Conservation (phyloP, 352 stramenopile genomes). For the Globisporangium abappressorium region DNA sequence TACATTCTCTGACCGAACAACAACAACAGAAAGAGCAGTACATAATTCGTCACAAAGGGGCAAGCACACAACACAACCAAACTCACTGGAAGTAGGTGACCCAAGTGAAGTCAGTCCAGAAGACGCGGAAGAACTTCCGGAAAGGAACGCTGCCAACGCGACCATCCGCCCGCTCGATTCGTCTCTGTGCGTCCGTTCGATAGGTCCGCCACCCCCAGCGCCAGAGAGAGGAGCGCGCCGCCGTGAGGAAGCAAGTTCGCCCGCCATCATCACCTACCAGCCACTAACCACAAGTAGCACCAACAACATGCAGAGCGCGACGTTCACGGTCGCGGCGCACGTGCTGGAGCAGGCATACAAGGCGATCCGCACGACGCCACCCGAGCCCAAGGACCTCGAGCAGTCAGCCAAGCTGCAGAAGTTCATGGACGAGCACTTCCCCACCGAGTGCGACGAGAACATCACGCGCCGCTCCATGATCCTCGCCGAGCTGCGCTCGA, state of each 20-base stretch:
- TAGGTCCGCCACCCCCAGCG: not conserved
- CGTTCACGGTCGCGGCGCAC: slow-evolving; percentile 65
- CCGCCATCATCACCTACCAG: not conserved
- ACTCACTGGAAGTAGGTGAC: not conserved
- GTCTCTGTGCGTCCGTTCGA: not conserved
- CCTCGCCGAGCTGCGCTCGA: slow-evolving; percentile 77
- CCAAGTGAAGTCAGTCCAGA: slow-evolving; percentile 5
- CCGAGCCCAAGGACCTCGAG: slow-evolving; percentile 80
- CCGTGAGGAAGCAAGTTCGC: slow-evolving; percentile 5
- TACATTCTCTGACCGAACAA: not conserved
- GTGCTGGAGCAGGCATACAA: slow-evolving; percentile 88
- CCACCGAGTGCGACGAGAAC: slow-evolving; percentile 73
- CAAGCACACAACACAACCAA: not conserved
- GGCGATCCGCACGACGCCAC: slow-evolving; percentile 82
- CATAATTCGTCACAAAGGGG: not conserved
- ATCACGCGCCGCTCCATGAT: slow-evolving; percentile 86
- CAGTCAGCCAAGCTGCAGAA: slow-evolving; percentile 73
- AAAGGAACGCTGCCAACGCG: not conserved
- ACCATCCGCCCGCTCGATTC: not conserved
- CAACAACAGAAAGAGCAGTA: not conserved
- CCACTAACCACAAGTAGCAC: not conserved
- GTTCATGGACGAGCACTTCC: slow-evolving; percentile 83
- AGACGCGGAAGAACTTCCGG: not conserved
- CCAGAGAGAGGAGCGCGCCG: not conserved
- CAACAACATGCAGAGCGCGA: slow-evolving; percentile 52